Evolutionary conservation across 2,329 filamentous ascomycete species (phyloP).

Genomic region (Fusarium sp.): DNA sequence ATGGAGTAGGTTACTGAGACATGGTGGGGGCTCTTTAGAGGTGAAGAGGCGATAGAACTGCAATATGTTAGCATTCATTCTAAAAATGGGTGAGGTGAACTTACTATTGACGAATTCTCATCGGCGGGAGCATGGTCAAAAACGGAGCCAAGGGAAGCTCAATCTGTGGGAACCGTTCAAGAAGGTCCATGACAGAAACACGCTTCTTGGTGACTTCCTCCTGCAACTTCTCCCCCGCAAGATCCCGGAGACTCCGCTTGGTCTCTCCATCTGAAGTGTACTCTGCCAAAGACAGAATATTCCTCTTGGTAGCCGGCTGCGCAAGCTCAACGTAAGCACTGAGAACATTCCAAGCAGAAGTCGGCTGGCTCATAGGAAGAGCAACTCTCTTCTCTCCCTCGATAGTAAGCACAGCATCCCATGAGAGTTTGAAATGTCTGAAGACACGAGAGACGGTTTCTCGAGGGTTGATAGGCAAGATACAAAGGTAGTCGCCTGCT

Average conservation of each 20-base stretch:
- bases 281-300: conserved; percentile 38
- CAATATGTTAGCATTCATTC: background rate
- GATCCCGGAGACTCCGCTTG: conserved; percentile 52
- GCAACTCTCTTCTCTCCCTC: conserved; percentile 57
- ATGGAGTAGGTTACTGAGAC: conserved; percentile 2
- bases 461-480: conserved; percentile 74
- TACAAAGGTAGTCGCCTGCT: conserved; percentile 77
- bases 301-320: conserved; percentile 74
- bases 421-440: conserved; percentile 70
- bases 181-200: conserved; percentile 69
- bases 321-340: conserved; percentile 76
- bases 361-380: conserved; percentile 64
- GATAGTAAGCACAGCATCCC: conserved; percentile 69
- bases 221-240: conserved; percentile 51
- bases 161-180: conserved; percentile 67
- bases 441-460: conserved; percentile 71
- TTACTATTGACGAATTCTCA: conserved; percentile 58
- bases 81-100: background rate
- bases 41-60: conserved; percentile 75
- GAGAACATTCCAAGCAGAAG: conserved; percentile 71
- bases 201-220: conserved; percentile 61
- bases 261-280: conserved; percentile 49
- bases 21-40: conserved; percentile 61
- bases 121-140: conserved; percentile 73
- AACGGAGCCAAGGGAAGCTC: conserved; percentile 69